A percentile compares a stretch with the other conserved stretches of the same genome.
These are phyloP conservation scores for Cucurbita maxima DNA, from an alignment of 306 rosid species.

Conservation along the genomic window DNA sequence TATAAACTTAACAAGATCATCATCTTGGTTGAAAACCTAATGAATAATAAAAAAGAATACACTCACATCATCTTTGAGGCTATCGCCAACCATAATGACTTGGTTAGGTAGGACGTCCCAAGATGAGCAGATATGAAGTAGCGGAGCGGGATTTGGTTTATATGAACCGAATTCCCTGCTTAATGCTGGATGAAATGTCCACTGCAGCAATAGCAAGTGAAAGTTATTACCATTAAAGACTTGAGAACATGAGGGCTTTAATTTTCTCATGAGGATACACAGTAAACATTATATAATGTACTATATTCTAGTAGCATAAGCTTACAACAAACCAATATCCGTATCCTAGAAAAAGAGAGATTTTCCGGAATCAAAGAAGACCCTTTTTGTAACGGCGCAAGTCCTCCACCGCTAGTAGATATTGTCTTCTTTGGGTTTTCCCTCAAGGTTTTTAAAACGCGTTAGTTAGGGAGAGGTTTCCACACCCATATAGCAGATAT, in stretches of 20 bases:
- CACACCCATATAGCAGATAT: too few species aligned
- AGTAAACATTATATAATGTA: neutral
- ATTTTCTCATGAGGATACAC: neutral
- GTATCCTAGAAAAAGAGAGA: neutral
- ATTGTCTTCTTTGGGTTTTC: too few species aligned
- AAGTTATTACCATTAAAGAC: neutral
- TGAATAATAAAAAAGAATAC: neutral
- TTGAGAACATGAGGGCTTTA: neutral
- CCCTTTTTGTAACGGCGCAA: too few species aligned
- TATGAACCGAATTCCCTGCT: conserved; percentile 80
- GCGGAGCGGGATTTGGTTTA: conserved; percentile 84
- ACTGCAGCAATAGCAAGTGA: conserved; percentile 27
- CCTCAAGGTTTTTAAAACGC: too few species aligned
- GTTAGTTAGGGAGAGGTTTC: too few species aligned
- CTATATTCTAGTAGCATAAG: neutral
- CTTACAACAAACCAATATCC: neutral
- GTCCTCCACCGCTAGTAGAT: too few species aligned
- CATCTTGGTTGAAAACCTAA: neutral
- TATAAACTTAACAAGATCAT: neutral
- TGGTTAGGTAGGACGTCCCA: conserved; percentile 78
- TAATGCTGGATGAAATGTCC: conserved; percentile 65
- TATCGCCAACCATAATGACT: conserved; percentile 89
- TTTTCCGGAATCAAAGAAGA: neutral
- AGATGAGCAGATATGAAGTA: conserved; percentile 70
- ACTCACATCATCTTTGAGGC: conserved; percentile 87